These are phyloP conservation scores for Arthrobotrys musiformis DNA, from an alignment of 2,329 filamentous ascomycete genomes.

Conservation along the genomic window DNA sequence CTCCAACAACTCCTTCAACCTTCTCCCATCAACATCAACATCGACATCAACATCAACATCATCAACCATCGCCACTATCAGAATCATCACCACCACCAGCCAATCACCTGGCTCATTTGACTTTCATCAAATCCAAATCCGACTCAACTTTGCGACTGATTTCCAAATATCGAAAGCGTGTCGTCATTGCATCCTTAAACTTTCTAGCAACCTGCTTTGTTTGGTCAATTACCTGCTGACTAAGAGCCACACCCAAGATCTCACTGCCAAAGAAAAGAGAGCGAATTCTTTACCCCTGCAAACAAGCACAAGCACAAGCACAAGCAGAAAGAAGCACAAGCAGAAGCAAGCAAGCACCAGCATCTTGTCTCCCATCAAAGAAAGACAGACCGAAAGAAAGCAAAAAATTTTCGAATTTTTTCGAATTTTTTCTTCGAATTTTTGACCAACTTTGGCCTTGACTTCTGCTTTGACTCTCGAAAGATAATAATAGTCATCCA, in stretches of 20 bases:
- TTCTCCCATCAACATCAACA: background rate
- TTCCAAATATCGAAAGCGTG: background rate
- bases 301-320: too few species aligned
- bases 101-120: too few species aligned
- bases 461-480: slow-evolving; percentile 12
- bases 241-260: slow-evolving; percentile 5
- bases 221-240: slow-evolving; percentile 26
- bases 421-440: slow-evolving; percentile 16
- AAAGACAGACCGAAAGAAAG: background rate
- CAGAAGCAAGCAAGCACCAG: background rate
- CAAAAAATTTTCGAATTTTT: too few species aligned
- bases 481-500: background rate
- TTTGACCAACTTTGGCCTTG: too few species aligned
- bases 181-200: slow-evolving; percentile 17
- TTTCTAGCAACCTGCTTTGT: slow-evolving; percentile 31
- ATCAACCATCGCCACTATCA: background rate
- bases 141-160: too few species aligned
- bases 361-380: slow-evolving; percentile 3
- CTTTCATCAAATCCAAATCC: background rate
- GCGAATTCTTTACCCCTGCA: slow-evolving; percentile 22
- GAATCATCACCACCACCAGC: too few species aligned
- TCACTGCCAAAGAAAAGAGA: background rate
- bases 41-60: background rate
- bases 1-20: background rate
- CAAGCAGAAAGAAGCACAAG: too few species aligned